Percentiles rank a stretch among this genome's conserved stretches.
These are phyloP conservation scores for Anisodus acutangulus DNA, from an alignment of 257 asterid species.

Conservation along the genomic window DNA sequence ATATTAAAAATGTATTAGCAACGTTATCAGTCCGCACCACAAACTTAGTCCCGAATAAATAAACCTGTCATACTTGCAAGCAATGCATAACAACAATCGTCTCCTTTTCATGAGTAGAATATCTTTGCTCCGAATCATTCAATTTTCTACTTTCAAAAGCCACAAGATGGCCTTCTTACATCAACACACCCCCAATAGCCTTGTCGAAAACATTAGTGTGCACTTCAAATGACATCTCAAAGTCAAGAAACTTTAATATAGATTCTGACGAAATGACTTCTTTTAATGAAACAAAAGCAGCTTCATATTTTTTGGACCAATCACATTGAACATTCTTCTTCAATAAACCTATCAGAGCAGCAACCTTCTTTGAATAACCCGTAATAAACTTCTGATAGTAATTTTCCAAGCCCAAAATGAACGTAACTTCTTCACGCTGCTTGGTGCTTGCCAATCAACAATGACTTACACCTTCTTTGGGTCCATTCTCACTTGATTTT, in stretches of 20 bases:
- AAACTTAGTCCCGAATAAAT: background rate
- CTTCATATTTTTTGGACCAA: background rate
- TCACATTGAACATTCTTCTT: constrained; percentile 13
- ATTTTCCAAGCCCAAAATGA: too few relatives aligned
- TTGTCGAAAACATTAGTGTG: background rate
- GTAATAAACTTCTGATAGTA: too few relatives aligned
- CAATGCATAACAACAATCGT: background rate
- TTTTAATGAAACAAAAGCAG: background rate
- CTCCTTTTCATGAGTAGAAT: background rate
- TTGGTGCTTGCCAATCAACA: too few relatives aligned
- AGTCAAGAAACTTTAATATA: background rate
- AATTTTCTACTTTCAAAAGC: background rate
- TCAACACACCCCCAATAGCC: too few relatives aligned
- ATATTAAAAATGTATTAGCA: too few relatives aligned
- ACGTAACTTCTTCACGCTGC: too few relatives aligned
- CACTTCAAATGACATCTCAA: constrained; percentile 12
- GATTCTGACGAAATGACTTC: background rate
- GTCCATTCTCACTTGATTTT: too few relatives aligned
- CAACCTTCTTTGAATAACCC: background rate
- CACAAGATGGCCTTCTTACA: background rate
- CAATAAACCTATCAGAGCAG: background rate
- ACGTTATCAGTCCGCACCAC: too few relatives aligned
- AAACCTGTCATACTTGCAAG: background rate
- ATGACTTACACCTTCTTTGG: too few relatives aligned
- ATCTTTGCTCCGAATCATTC: too few relatives aligned